phyloP scores from a whole-genome alignment of 2,329 filamentous ascomycete genomes.

The Pseudocercospora macadamiae region DNA sequence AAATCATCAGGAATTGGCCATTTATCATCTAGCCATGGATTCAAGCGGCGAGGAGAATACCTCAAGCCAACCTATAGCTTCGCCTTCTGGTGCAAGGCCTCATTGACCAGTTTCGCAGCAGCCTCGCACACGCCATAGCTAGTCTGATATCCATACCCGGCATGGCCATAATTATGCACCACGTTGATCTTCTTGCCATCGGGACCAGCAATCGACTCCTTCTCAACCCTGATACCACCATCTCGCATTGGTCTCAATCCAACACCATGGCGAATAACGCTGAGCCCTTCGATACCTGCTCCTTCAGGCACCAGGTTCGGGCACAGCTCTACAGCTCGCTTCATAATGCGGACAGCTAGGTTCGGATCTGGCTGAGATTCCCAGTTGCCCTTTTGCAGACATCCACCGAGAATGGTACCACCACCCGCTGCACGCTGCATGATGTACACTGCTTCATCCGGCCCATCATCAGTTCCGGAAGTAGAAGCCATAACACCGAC shows the following conservation, averaged over 20 bases:
- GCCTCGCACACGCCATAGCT: conserved; percentile 48
- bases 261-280: conserved; percentile 79
- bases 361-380: conserved; percentile 77
- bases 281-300: conserved; percentile 71
- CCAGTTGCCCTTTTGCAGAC: conserved; percentile 78
- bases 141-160: conserved; percentile 71
- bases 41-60: background rate
- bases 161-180: conserved; percentile 83
- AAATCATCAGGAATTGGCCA: too few relatives aligned
- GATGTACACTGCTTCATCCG: conserved; percentile 73
- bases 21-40: too few relatives aligned
- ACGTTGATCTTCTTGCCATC: conserved; percentile 54
- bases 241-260: conserved; percentile 76
- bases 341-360: conserved; percentile 82
- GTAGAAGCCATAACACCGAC: conserved; percentile 68
- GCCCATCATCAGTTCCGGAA: conserved; percentile 73
- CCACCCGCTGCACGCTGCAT: conserved; percentile 82
- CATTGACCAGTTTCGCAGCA: conserved; percentile 45
- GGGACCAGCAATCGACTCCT: conserved; percentile 62
- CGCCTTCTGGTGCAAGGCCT: conserved; percentile 33
- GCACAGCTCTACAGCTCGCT: conserved; percentile 66
- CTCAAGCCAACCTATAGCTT: conserved; percentile 25
- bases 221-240: conserved; percentile 75
- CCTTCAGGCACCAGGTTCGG: conserved; percentile 64
- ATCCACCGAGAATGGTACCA: conserved; percentile 85